phyloP scores from a whole-genome alignment of 768 basidiomycete species.

The Boletus pseudo-olivaceus region DNA sequence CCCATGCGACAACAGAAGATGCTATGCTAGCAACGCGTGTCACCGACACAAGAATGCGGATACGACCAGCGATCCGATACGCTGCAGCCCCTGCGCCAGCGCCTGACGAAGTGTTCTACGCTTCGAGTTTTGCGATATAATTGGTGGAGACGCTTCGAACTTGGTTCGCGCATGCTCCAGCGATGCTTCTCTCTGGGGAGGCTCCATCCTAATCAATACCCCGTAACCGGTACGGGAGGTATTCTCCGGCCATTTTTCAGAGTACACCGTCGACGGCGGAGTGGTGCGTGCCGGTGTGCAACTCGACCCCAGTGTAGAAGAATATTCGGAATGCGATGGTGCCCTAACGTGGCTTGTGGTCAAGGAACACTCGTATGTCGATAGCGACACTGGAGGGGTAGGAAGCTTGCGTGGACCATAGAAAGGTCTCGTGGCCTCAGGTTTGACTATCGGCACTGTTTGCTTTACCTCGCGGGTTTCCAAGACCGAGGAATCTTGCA shows the following conservation, averaged over 20 bases:
- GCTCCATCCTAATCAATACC: slow-evolving; percentile 22
- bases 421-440: slow-evolving; percentile 19
- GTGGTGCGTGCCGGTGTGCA: slow-evolving; percentile 29
- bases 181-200: slow-evolving; percentile 20
- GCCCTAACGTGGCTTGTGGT: slow-evolving; percentile 14
- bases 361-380: slow-evolving; percentile 23
- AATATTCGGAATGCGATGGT: slow-evolving; percentile 21
- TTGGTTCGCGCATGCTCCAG: slow-evolving; percentile 21
- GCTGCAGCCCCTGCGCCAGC: slow-evolving; percentile 23
- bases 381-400: slow-evolving; percentile 28
- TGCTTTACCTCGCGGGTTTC: slow-evolving; percentile 21
- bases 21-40: slow-evolving; percentile 11
- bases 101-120: slow-evolving; percentile 23
- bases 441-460: slow-evolving; percentile 8
- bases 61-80: slow-evolving; percentile 29
- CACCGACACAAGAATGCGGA: slow-evolving; percentile 31
- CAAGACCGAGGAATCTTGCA: slow-evolving; percentile 11
- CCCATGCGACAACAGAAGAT: slow-evolving; percentile 16
- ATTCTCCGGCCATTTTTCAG: slow-evolving; percentile 30
- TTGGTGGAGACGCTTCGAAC: slow-evolving; percentile 17
- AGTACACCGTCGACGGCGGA: slow-evolving; percentile 28
- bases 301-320: slow-evolving; percentile 26
- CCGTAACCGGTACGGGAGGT: slow-evolving; percentile 23
- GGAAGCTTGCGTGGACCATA: slow-evolving; percentile 30
- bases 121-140: slow-evolving; percentile 24